phyloP scores from a whole-genome alignment of 2,329 filamentous ascomycete genomes.

The Conoideocrella luteorostrata region DNA sequence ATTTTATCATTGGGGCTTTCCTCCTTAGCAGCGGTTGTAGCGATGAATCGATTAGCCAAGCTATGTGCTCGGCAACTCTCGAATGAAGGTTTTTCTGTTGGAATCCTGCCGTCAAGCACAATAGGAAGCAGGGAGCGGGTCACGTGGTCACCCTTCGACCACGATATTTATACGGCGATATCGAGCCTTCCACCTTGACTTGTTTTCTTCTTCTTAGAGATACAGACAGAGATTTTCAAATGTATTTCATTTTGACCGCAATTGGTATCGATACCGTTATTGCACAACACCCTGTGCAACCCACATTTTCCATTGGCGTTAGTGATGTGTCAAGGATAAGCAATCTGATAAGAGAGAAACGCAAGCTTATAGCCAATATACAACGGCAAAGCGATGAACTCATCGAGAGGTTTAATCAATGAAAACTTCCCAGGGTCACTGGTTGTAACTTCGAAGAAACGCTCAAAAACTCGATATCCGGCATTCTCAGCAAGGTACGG shows the following conservation, averaged over 20 bases:
- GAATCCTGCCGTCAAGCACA: too few species aligned
- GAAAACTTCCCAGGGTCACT: constrained; percentile 76
- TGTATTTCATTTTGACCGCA: too few species aligned
- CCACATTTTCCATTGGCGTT: too few species aligned
- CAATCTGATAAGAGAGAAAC: constrained; percentile 66
- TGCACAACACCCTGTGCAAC: too few species aligned
- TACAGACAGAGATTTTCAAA: too few species aligned
- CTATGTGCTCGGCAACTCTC: constrained; percentile 83
- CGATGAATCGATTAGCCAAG: constrained; percentile 91
- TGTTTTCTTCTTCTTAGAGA: too few species aligned
- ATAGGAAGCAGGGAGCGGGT: too few species aligned
- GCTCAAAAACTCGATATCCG: constrained; percentile 83
- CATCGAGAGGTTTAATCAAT: constrained; percentile 72
- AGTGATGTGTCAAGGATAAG: constrained; percentile 85
- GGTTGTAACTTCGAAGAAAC: constrained; percentile 91
- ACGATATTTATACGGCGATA: too few species aligned
- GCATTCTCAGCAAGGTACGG: constrained; percentile 86
- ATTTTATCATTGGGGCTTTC: too few species aligned
- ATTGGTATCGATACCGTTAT: too few species aligned
- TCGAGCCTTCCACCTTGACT: too few species aligned
- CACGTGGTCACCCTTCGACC: too few species aligned
- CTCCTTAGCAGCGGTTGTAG: constrained; percentile 75
- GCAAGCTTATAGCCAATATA: constrained; percentile 66
- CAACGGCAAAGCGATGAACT: constrained; percentile 78
- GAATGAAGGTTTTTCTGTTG: constrained; percentile 88